Base-by-base conservation (phyloP, 2,329 filamentous ascomycete species). In the Triangularia verruculosa region DNA sequence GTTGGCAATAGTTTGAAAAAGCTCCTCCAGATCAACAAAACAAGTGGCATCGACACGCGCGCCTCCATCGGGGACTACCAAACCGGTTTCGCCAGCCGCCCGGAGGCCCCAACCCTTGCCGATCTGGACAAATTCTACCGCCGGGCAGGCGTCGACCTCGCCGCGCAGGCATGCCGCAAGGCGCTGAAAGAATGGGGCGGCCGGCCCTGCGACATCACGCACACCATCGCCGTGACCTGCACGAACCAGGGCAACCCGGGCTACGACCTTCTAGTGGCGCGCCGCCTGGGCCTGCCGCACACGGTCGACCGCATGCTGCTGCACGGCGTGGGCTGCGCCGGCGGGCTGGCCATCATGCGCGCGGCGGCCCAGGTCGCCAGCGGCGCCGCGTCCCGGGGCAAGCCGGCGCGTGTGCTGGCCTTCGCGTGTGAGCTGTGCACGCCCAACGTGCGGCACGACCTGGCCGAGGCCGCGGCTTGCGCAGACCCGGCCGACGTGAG, bases 311-410 rank as follows among this genome's bases (percentile, higher is more conserved):
- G 30, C 30, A 34, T 34, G 30, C 30, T 34, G 20, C 54, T 57
- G 24, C 24, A 28, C 54, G 54, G 54, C 2, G 54, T 57, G 13
- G 54, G 54, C 24, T 57, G 54, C 28, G 54, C 54, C 24, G 54
- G 54, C 17, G 54, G 54, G 11, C 24, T 57, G 54, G 20, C 54
- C 54, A 57, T 57, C 54, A 24, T 57, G 22, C 54, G 54, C 54
- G 24, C 28, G 13, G 54, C 54, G 13, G 54, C 22, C 2, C 24
- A 57, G 17, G 20, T 57, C 28, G 54, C 54, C 54, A 25, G 27
- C 54, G 54, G 24, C 54, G 54, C 54, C 13, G 30, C 54, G 9
- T 15, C 22, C 24, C 54, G 54, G 17, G 24, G 30, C 17, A 25
- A 30, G 28, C 54, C 54, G 20, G 54, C 54, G 3, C 54, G 54